A percentile compares a stretch with the other conserved stretches of the same genome.
phyloP scores from a whole-genome alignment of 345 rosid species.

The Acer negundo region DNA sequence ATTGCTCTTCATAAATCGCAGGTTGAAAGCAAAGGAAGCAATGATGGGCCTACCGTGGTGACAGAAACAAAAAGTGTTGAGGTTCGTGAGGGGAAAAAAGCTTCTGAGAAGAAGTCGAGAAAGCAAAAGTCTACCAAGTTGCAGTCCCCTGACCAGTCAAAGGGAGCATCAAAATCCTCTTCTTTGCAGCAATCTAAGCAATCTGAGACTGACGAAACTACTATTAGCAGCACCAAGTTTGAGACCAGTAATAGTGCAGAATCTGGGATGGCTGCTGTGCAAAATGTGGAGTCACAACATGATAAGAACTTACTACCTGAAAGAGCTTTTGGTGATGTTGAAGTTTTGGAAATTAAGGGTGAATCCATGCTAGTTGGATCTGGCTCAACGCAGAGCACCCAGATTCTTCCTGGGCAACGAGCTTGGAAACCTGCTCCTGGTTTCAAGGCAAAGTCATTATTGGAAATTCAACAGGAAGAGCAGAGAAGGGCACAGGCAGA shows the following conservation, averaged over 20 bases:
- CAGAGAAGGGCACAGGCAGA: constrained; percentile 66
- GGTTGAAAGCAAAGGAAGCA: constrained; percentile 38
- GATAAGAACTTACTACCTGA: constrained; percentile 31
- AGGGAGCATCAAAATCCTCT: constrained; percentile 45
- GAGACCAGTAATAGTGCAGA: constrained; percentile 25
- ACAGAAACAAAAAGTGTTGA: constrained; percentile 53
- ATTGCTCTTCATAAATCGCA: constrained; percentile 25
- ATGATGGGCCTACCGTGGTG: constrained; percentile 33
- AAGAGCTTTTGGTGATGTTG: constrained; percentile 34
- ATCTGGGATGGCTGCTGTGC: constrained; percentile 29
- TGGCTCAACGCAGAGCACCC: constrained; percentile 33
- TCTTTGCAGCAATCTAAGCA: constrained; percentile 46
- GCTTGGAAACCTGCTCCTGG: constrained; percentile 99
- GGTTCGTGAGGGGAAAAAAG: constrained; percentile 54
- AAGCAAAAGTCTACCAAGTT: constrained; percentile 69
- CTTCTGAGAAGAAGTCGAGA: constrained; percentile 81
- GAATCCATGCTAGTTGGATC: constrained; percentile 31
- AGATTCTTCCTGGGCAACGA: constrained; percentile 43
- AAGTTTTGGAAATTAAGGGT: constrained; percentile 36
- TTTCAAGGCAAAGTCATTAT: constrained; percentile 83
- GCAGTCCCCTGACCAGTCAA: constrained; percentile 55
- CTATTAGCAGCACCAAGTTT: constrained; percentile 33
- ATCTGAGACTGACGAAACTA: constrained; percentile 42
- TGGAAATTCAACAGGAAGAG: constrained; percentile 98
- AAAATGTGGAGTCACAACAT: constrained; percentile 37